phyloP scores from a whole-genome alignment of 163 green algal species.

The Scenedesmus sp. region DNA sequence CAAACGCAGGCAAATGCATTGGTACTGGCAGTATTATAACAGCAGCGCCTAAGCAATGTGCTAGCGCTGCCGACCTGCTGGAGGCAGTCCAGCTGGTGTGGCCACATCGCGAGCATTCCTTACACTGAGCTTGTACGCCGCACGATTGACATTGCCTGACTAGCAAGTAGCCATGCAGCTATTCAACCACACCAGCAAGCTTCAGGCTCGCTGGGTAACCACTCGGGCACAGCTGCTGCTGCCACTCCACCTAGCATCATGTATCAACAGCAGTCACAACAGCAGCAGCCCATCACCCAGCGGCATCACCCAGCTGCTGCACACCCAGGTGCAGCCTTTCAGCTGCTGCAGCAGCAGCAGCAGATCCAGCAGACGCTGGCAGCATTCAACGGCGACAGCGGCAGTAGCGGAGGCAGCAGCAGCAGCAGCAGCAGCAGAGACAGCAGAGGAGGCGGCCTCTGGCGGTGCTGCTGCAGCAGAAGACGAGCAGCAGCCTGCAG shows the following conservation, averaged over 20 bases:
- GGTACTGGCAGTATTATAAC: background rate
- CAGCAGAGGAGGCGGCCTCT: background rate
- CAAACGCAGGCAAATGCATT: background rate
- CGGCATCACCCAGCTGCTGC: background rate
- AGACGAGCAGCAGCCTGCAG: background rate
- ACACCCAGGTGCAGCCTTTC: background rate
- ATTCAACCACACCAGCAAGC: background rate
- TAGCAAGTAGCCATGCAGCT: background rate
- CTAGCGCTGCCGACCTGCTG: background rate
- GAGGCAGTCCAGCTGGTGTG: background rate
- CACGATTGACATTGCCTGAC: background rate
- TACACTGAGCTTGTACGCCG: background rate
- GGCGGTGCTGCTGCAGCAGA: slow-evolving; percentile 14
- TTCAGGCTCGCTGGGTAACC: background rate
- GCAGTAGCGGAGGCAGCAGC: slow-evolving; percentile 22
- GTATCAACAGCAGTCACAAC: background rate
- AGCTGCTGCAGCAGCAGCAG: background rate
- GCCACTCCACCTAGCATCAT: background rate
- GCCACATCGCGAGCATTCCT: background rate
- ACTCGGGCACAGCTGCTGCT: background rate
- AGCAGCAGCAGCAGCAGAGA: background rate
- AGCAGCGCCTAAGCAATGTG: background rate
- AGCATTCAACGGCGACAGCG: slow-evolving; percentile 9
- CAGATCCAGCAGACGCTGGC: slow-evolving; percentile 7
- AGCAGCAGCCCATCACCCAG: background rate